phyloP scores from a whole-genome alignment of 2,329 filamentous ascomycete genomes.

The Cryoendolithus antarcticus region DNA sequence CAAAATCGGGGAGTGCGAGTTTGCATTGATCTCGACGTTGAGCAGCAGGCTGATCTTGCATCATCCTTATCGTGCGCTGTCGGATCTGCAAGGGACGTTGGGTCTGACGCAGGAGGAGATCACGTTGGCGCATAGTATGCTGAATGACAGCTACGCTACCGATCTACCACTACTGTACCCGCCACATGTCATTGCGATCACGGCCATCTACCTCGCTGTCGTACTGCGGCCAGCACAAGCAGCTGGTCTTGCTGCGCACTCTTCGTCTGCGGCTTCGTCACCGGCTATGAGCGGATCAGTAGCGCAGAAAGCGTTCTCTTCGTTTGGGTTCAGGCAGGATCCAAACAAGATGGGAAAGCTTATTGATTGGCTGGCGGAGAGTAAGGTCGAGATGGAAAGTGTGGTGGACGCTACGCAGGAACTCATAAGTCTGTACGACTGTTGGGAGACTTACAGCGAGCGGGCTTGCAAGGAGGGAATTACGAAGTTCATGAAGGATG shows the following conservation, averaged over 20 bases:
- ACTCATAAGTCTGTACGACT: constrained; percentile 77
- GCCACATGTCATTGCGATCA: constrained; percentile 80
- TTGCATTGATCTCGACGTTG: constrained; percentile 82
- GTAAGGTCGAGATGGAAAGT: constrained; percentile 68
- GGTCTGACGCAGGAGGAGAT: constrained; percentile 65
- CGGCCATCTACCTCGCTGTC: constrained; percentile 69
- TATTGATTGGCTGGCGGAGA: constrained; percentile 73
- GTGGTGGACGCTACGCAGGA: constrained; percentile 87
- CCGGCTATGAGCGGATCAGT: constrained; percentile 13
- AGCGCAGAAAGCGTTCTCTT: constrained; percentile 26
- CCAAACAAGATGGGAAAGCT: constrained; percentile 36
- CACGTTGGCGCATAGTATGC: constrained; percentile 64
- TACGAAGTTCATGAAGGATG: constrained; percentile 48
- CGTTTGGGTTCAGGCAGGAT: constrained; percentile 22
- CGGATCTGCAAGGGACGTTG: constrained; percentile 57
- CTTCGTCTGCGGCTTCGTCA: constrained; percentile 18
- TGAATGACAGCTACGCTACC: constrained; percentile 88
- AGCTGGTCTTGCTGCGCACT: constrained; percentile 32
- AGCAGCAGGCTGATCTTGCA: constrained; percentile 80
- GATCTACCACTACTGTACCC: constrained; percentile 76
- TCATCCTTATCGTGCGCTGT: constrained; percentile 76
- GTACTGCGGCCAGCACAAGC: constrained; percentile 55
- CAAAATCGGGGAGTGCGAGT: constrained; percentile 87
- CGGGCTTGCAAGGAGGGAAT: constrained; percentile 53
- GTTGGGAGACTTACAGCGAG: constrained; percentile 55